phyloP scores from a whole-genome alignment of 2,329 filamentous ascomycete genomes.

The Trichophyton benhamiae region DNA sequence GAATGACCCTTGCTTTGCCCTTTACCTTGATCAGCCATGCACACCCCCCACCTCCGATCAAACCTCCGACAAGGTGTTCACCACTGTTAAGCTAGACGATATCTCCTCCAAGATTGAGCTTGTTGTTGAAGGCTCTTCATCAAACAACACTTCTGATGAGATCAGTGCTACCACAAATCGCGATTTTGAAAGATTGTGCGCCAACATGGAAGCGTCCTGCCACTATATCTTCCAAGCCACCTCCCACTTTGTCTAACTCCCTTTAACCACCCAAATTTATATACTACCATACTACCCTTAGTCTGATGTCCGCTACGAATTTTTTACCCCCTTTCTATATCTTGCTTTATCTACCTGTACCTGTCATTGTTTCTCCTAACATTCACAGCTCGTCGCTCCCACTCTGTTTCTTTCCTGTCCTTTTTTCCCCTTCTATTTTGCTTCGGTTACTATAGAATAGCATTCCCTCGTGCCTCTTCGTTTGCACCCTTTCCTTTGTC shows the following conservation, averaged over 20 bases:
- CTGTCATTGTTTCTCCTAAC: neutral
- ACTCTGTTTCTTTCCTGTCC: neutral
- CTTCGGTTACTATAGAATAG: neutral
- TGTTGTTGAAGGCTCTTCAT: conserved; percentile 6
- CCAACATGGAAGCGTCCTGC: conserved; percentile 32
- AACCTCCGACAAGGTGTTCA: conserved; percentile 27
- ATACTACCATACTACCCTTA: neutral
- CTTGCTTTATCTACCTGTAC: neutral
- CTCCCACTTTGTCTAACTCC: conserved; percentile 22
- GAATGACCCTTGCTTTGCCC: conserved; percentile 34
- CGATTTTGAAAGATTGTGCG: conserved; percentile 27
- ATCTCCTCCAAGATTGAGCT: conserved; percentile 31
- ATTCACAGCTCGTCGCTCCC: neutral
- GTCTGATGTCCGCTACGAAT: neutral
- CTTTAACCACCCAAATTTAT: neutral
- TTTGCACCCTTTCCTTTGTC: neutral
- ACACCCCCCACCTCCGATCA: conserved; percentile 20
- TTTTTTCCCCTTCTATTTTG: too few species aligned
- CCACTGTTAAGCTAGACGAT: conserved; percentile 52
- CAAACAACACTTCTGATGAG: conserved; percentile 13
- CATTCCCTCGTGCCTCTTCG: neutral
- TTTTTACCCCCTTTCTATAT: neutral
- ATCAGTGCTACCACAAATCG: conserved; percentile 17
- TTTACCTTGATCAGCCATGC: conserved; percentile 41
- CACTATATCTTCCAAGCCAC: conserved; percentile 31